Base-by-base conservation (phyloP, 345 rosid genomes). In the Conringia planisiliqua region DNA sequence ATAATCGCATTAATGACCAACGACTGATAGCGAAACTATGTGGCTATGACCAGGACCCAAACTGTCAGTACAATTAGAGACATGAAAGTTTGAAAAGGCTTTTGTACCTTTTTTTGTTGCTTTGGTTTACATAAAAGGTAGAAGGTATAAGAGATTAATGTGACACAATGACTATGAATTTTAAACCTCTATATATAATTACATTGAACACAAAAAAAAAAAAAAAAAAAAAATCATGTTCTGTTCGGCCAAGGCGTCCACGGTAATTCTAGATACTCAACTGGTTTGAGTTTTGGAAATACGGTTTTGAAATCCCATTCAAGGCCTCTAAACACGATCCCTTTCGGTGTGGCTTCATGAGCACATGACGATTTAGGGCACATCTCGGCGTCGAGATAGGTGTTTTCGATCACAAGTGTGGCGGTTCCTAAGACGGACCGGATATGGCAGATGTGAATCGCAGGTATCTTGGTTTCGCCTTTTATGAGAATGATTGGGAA, bases 211-310 rank as follows among this genome's bases (percentile, higher is more conserved):
- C 76, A 64, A 48, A 30, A 29, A 26, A 10, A 36, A 47, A 8
- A 4, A 29, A n/a, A 26, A 10, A 39, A 2, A 18, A 9, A n/a
- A 35, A 40, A 1, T 64, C 39, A 77, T 2, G 48, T 40, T 77
- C 62, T n/a, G 44, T 24, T 48, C 11, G 81, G 81, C 81, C 81
- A 78, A 66, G 77, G 77, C 50, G 72, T 78, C 81, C 81, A 78
- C 1, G 58, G 69, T 63, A 78, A 51, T 61, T 78, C 81, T 48
- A 72, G 33, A 43, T 78, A 78, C 35, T 58, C 73, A 7, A 72
- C 77, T 4, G 77, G 81, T 71, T 40, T 59, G 64, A 66, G 81
- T 51, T 11, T 33, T 3, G 81, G 81, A 18, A 72, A 59, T 11
- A 59, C 65, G 8, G 64, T 59, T 67, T 42, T 42, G 46, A 78